A percentile compares a stretch with the other conserved stretches of the same genome.
Conservation (phyloP, 1,284 basidiomycete genomes). For the Taiwanofungus camphoratus region DNA sequence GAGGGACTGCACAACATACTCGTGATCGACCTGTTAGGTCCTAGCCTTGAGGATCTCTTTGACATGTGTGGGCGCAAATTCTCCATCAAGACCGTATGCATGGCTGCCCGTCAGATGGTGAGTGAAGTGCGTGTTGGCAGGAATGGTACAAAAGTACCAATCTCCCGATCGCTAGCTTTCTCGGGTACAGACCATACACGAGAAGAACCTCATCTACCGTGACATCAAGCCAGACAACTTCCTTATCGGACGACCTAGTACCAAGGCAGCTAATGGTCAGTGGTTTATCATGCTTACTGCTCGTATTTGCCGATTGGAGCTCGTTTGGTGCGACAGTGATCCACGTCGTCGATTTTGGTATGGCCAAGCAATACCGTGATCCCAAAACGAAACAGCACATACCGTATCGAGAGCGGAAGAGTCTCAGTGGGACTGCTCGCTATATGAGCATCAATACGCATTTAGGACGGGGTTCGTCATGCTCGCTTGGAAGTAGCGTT, state of each 20-base stretch:
- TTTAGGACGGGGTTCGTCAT: constrained; percentile 72
- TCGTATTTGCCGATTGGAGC: neutral
- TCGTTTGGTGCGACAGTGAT: constrained; percentile 27
- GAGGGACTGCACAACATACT: constrained; percentile 97
- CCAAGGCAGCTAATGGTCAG: constrained; percentile 77
- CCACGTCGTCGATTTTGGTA: constrained; percentile 87
- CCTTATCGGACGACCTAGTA: constrained; percentile 85
- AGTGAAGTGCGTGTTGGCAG: constrained; percentile 28
- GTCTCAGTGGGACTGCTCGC: constrained; percentile 84
- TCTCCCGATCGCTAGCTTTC: constrained; percentile 49
- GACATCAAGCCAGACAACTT: constrained; percentile 99
- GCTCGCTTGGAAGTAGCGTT: neutral
- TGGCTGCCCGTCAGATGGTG: constrained; percentile 97
- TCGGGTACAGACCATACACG: constrained; percentile 92
- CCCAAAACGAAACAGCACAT: constrained; percentile 97
- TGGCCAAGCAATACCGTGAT: constrained; percentile 98
- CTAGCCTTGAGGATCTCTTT: constrained; percentile 90
- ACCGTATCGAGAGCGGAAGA: constrained; percentile 93
- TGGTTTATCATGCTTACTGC: constrained; percentile 4
- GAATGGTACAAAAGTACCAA: neutral
- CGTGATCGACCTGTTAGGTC: constrained; percentile 92
- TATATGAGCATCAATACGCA: constrained; percentile 99
- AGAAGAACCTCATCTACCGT: constrained; percentile 95
- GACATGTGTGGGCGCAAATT: constrained; percentile 97
- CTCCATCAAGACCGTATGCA: constrained; percentile 92